Evolutionary conservation across 805 yeast genomes (phyloP), one percentile per base, ranked within the genome.

Genomic region (Kuraishia borneana): DNA sequence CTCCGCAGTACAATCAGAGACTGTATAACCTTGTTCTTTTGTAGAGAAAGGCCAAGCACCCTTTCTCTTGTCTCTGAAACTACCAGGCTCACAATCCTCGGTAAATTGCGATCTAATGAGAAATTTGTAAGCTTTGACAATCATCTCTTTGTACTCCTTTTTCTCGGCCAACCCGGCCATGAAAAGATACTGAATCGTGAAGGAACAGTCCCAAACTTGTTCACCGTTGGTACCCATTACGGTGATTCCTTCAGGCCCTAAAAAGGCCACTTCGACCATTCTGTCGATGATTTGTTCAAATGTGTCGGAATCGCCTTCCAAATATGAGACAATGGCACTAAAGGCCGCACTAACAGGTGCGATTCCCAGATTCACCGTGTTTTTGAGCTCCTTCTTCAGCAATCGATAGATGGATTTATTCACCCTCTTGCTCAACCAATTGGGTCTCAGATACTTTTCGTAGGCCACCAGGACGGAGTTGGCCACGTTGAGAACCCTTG

Each of bases 1-100:
- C 53, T 89, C 98, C 0, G 96, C 95, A 1, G 98, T 89, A 58
- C 97, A 89, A 54, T 92, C 99, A 45, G 94, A 76, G 2, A 92
- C 99, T 0, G 95, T 82, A 48, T 89, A 92, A 0, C 99, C 99
- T 58, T 92, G 99, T 4, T 80, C 78, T 46, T 88, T 87, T 0
- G 97, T 92, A 33, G 95, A 83, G 53, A 89, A 92, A 0, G 96
- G 96, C 94, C 95, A 92, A 1, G 84, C 94, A 14, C 98, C 99
- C 28, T 61, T 65, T 34, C 97, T 63, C 38, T 66, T 69, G 50
- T 92, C 97, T 45, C 98, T 68, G 56, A 68, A 89, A 34, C 85
- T 75, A 6, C 87, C 94, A 2, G 65, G 70, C 3, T 56, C 83
- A 50, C 92, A 78, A 26, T 88, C 83, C 2, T 77, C 75, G 34